A percentile compares a stretch with the other conserved stretches of the same genome.
Conservation (phyloP, 148 eudicot species). For the Rhododendron williamsianum region DNA sequence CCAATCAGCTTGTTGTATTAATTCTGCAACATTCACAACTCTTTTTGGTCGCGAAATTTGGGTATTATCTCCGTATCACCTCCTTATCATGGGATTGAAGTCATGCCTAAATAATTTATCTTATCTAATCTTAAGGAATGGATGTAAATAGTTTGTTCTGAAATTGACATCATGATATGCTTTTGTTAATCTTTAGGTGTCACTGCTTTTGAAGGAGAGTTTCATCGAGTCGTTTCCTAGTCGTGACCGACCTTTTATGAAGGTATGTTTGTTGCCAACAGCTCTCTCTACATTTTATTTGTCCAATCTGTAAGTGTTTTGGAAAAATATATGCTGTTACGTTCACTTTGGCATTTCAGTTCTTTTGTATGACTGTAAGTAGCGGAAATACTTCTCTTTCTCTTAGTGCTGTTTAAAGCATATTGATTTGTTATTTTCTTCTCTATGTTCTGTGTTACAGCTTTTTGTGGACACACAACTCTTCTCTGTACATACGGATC, state of each 20-base stretch:
- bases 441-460: constrained; percentile 34
- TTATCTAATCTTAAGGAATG: background rate
- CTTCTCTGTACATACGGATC: constrained; percentile 98
- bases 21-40: background rate
- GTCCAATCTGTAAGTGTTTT: background rate
- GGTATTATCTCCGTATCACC: background rate
- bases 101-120: background rate
- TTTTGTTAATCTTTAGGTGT: constrained; percentile 48
- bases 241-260: constrained; percentile 87
- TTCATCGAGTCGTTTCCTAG: constrained; percentile 84
- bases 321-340: background rate
- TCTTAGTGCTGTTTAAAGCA: background rate
- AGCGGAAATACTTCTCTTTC: background rate
- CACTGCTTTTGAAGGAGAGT: constrained; percentile 88
- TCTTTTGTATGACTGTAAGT: background rate
- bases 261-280: constrained; percentile 37
- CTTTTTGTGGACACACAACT: constrained; percentile 81
- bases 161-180: background rate
- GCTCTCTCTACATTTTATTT: background rate
- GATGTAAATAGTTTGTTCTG: background rate
- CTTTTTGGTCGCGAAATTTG: background rate
- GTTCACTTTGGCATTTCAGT: background rate
- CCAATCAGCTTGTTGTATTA: background rate
- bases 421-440: constrained; percentile 14
- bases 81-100: background rate